These are phyloP conservation scores for Psidium friedrichsthalianum DNA, from an alignment of 345 rosid species.

Conservation along the genomic window DNA sequence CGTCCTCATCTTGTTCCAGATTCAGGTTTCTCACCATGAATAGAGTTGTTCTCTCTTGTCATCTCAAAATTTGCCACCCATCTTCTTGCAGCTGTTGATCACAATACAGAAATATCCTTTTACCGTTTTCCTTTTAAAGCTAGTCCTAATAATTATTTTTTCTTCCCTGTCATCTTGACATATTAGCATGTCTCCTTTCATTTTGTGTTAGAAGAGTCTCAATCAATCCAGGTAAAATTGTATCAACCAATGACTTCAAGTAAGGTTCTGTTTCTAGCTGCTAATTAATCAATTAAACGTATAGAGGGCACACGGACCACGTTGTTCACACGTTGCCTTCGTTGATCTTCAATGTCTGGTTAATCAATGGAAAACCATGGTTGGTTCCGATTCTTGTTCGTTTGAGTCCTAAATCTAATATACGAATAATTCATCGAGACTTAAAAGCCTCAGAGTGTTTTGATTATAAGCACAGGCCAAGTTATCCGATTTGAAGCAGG, in stretches of 20 bases:
- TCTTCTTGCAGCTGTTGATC: neutral
- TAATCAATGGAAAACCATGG: neutral
- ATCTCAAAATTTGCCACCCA: neutral
- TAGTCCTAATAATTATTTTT: neutral
- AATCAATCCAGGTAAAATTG: neutral
- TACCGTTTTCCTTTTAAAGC: neutral
- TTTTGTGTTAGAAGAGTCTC: neutral
- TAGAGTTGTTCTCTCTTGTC: neutral
- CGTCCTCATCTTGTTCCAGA: neutral
- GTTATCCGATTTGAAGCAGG: conserved; percentile 94
- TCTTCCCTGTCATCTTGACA: neutral
- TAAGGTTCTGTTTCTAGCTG: neutral
- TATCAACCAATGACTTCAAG: neutral
- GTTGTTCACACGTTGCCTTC: conserved; percentile 58
- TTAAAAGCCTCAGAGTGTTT: conserved; percentile 90
- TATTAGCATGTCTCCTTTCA: neutral
- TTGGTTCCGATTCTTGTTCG: neutral
- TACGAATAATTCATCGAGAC: conserved; percentile 76
- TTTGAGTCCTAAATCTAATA: neutral
- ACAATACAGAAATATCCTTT: neutral
- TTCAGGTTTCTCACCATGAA: neutral
- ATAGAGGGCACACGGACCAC: conserved; percentile 1
- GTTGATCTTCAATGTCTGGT: conserved; percentile 17
- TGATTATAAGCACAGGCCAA: conserved; percentile 72
- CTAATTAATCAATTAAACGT: neutral